Evolutionary conservation across 768 basidiomycete genomes (phyloP), one percentile per base, ranked within the genome.

Genomic region (Royoungia palumana): DNA sequence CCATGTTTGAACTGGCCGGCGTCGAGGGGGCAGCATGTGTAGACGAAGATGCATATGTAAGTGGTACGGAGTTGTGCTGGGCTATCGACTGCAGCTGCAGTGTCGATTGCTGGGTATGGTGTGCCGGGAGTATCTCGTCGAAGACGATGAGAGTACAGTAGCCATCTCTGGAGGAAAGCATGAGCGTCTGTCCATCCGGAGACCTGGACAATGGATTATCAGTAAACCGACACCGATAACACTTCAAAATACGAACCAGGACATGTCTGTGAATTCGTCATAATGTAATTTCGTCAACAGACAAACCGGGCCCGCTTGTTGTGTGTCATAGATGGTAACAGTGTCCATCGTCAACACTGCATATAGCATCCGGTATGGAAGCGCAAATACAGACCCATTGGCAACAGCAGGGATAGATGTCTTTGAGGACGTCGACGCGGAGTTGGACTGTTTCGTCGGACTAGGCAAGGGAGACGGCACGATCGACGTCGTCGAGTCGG

Each of bases 341-440:
- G 91, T 85, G 68, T 99, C 96, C 83, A 94, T 96, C 19, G 95
- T 96, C 41, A 93, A 87, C 14, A 98, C 92, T 2, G 96, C 92
- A 59, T 87, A 98, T 36, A 97, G 69, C 86, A 97, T 89, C 43
- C 96, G 78, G 67, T 98, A 97, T 3, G 94, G 90, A 41, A 98
- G 69, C 9, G 89, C 81, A 63, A 98, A 97, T 3, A 96, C 75
- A 13, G 89, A 85, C 14, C 78, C 80, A 22, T 59, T 64, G 2
- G 71, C 65, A n/a, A 80, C 73, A 14, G 39, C 44, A 0, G 63
- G 44, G 1, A 50, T 52, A 38, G 58, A 41, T 4, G 63, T 50
- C 42, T 58, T 66, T 5, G 65, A 65, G 30, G 59, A 17, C 6
- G 59, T 35, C 27, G 56, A 45, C 47, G 39, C 38, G 7, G 56